Base-by-base conservation (phyloP, 106 monocot species). In the Agapanthus africanus region DNA sequence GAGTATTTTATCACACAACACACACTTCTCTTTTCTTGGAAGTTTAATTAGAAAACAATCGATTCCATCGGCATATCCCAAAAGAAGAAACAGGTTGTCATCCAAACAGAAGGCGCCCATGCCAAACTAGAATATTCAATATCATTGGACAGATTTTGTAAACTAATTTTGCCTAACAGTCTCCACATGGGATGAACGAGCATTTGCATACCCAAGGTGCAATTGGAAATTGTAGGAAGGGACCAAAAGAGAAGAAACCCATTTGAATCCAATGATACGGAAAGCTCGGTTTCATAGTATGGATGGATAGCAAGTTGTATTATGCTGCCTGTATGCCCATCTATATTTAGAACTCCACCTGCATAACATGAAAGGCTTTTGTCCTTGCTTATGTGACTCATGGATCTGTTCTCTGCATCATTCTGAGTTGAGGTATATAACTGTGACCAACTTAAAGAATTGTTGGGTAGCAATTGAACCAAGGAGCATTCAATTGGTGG, bases 231-330 rank as follows among this genome's bases (percentile, higher is more conserved):
- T 23, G 78, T 70, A 70, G 97, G 73, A 67, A 84, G 64, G 22
- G 93, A 99, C 99, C 93, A 99, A 52, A 99, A 90, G 54, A 82
- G 66, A 81, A 99, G 87, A 50, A 70, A 54, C 16, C 85, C 85
- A 77, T 76, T 47, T 69, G 85, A 93, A 82, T 99, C 99, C 70
- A 99, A 68, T 27, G 99, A 87, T 50, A 60, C 90, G 73, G 87
- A 82, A 75, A 93, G 64, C 41, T 83, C 85, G 66, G 74, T 65
- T 68, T 87, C 81, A 74, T 34, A 68, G 75, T 67, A 84, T 47
- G 99, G 87, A 81, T 87, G 84, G 33, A 93, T 60, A 63, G 72
- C 78, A 66, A 90, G 66, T 71, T 87, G 80, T 41, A 82, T 31
- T 52, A 99, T 99, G 41, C 6, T 81, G 34, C 87, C 83, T 11